These are phyloP conservation scores for Myriosclerotinia curreyana DNA, from an alignment of 2,329 filamentous ascomycete genomes.

Conservation along the genomic window DNA sequence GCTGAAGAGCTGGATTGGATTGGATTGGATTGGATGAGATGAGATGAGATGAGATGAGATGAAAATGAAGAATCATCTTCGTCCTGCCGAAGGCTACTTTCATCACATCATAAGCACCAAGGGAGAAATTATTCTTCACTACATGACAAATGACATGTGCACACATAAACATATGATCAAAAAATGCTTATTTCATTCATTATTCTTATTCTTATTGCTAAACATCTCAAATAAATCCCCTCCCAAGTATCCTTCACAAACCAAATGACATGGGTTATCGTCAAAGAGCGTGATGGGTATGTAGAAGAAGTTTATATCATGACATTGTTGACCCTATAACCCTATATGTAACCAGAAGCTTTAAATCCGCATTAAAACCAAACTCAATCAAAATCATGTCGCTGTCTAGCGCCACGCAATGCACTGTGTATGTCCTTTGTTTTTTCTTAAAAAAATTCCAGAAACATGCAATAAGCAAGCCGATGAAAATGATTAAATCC, in stretches of 20 bases:
- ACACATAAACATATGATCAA: neutral
- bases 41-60: too few relatives aligned
- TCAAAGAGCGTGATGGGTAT: neutral
- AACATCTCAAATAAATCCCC: neutral
- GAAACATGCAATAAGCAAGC: neutral
- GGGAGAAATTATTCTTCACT: too few relatives aligned
- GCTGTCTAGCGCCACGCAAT: constrained; percentile 10
- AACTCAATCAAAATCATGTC: neutral
- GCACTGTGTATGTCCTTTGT: constrained; percentile 5
- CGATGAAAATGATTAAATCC: neutral
- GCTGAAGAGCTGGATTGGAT: too few relatives aligned
- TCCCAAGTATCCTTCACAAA: neutral
- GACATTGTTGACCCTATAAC: constrained; percentile 14
- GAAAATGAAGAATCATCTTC: too few relatives aligned
- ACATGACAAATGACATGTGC: too few relatives aligned
- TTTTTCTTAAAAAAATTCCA: neutral
- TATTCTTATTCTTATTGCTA: constrained; percentile 4
- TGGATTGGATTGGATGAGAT: too few relatives aligned
- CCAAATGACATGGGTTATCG: neutral
- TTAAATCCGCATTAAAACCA: constrained; percentile 8
- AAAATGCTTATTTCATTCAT: neutral
- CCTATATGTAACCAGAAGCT: constrained; percentile 12
- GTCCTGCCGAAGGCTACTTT: too few relatives aligned
- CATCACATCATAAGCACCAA: too few relatives aligned
- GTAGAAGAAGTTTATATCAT: constrained; percentile 18